A percentile compares a stretch with the other conserved stretches of the same genome.
Evolutionary conservation across 495 filamentous ascomycete genomes (phyloP).

Genomic region (Hypoxylon crocopeplum): DNA sequence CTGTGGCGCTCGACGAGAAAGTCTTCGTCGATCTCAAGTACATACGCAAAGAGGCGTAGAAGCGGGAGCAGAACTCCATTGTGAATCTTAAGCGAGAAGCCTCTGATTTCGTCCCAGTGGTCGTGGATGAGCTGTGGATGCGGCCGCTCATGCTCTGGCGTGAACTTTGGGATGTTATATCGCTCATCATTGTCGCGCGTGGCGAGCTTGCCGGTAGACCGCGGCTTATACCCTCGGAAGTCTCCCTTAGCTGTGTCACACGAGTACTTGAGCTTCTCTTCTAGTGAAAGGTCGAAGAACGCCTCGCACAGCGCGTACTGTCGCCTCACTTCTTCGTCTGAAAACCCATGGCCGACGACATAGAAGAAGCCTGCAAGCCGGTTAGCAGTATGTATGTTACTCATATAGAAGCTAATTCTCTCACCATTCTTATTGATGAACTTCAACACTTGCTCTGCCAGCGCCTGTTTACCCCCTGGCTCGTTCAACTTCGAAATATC

Average conservation of each 20-base stretch:
- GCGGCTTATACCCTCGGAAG: conserved; percentile 53
- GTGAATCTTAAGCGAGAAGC: conserved; percentile 56
- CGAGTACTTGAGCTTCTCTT: conserved; percentile 61
- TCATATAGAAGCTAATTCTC: not conserved
- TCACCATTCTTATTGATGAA: conserved; percentile 45
- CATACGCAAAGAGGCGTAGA: conserved; percentile 55
- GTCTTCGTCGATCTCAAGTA: conserved; percentile 61
- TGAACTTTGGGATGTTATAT: conserved; percentile 64
- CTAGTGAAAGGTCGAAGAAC: conserved; percentile 61
- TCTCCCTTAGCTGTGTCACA: conserved; percentile 55
- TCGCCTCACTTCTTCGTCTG: conserved; percentile 60
- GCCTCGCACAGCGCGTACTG: conserved; percentile 64
- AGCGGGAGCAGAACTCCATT: conserved; percentile 54
- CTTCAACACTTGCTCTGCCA: conserved; percentile 57
- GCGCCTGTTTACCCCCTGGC: conserved; percentile 57
- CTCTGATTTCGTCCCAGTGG: conserved; percentile 52
- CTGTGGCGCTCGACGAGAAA: conserved; percentile 57
- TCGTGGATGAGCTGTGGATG: conserved; percentile 53
- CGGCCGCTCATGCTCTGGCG: conserved; percentile 47
- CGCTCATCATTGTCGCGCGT: conserved; percentile 60
- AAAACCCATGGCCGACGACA: conserved; percentile 61
- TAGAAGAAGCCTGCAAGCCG: conserved; percentile 57
- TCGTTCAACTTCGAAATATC: conserved; percentile 58
- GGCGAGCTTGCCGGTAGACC: conserved; percentile 41
- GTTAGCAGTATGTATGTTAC: not conserved